These are phyloP conservation scores for Neltuma alba DNA, from an alignment of 306 rosid species.

Conservation along the genomic window DNA sequence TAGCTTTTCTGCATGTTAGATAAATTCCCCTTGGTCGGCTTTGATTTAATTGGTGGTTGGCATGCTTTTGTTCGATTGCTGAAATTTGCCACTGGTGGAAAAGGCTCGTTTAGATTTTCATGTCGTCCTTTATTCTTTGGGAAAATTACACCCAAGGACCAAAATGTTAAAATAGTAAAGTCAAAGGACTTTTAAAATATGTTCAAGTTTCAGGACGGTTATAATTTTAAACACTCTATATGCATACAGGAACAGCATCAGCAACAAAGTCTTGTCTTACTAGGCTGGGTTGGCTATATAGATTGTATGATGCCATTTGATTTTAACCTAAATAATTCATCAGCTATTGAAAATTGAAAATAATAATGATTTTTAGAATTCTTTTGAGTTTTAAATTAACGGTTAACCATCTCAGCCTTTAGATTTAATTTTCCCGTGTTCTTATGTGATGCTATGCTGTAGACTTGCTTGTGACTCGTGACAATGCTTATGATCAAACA, in stretches of 20 bases:
- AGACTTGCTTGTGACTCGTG: background rate
- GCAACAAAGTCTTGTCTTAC: too few relatives aligned
- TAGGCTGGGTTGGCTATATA: too few relatives aligned
- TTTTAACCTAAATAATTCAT: background rate
- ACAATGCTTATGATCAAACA: background rate
- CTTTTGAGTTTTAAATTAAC: background rate
- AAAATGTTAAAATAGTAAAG: too few relatives aligned
- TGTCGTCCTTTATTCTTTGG: conserved; percentile 1
- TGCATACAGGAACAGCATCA: too few relatives aligned
- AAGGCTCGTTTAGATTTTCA: conserved; percentile 30
- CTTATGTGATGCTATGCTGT: background rate
- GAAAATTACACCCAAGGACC: background rate
- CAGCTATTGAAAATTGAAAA: background rate
- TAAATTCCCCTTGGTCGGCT: conserved; percentile 30
- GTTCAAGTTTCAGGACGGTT: background rate
- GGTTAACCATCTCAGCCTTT: background rate
- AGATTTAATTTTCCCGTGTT: background rate
- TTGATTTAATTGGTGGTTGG: conserved; percentile 28
- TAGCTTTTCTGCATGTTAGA: conserved; percentile 31
- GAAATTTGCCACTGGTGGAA: conserved; percentile 24
- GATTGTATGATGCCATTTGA: too few relatives aligned
- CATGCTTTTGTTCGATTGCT: conserved; percentile 12
- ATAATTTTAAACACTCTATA: background rate
- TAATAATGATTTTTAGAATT: background rate
- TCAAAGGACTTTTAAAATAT: background rate